Conservation (phyloP, 257 asterid species). For the Gynochthodes officinalis region DNA sequence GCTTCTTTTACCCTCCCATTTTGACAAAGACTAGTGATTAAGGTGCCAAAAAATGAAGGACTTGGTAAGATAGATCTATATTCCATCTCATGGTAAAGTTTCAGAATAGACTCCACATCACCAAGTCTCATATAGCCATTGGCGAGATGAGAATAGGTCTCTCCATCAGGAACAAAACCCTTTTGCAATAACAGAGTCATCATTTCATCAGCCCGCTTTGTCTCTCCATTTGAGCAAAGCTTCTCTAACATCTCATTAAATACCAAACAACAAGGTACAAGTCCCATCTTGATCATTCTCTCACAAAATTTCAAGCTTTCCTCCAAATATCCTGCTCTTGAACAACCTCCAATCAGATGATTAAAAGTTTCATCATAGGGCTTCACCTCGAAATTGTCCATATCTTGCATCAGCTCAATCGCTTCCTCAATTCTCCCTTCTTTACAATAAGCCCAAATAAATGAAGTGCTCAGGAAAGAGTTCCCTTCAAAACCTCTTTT, state of each 20-base stretch:
- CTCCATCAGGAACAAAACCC: constrained; percentile 54
- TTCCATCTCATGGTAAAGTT: constrained; percentile 72
- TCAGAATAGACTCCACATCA: constrained; percentile 42
- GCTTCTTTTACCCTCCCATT: constrained; percentile 59
- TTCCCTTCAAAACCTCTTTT: constrained; percentile 71
- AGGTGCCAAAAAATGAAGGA: constrained; percentile 29
- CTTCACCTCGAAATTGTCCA: constrained; percentile 47
- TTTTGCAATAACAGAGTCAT: constrained; percentile 56
- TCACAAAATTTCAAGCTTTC: constrained; percentile 53
- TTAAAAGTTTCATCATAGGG: constrained; percentile 55
- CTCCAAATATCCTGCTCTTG: constrained; percentile 44
- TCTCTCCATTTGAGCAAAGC: constrained; percentile 50
- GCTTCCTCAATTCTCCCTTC: constrained; percentile 56
- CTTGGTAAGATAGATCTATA: constrained; percentile 46
- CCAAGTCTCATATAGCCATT: constrained; percentile 55
- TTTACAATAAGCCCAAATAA: constrained; percentile 49
- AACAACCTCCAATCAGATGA: constrained; percentile 53
- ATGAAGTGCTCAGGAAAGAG: constrained; percentile 50
- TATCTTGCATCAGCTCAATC: constrained; percentile 40
- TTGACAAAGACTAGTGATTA: constrained; percentile 43
- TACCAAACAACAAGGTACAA: constrained; percentile 47
- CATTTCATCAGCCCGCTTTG: constrained; percentile 53
- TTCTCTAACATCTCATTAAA: constrained; percentile 46
- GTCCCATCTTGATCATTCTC: constrained; percentile 42
- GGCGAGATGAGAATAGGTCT: constrained; percentile 49